phyloP scores from a whole-genome alignment of 1,284 basidiomycete genomes.

The Puccinia coronata region DNA sequence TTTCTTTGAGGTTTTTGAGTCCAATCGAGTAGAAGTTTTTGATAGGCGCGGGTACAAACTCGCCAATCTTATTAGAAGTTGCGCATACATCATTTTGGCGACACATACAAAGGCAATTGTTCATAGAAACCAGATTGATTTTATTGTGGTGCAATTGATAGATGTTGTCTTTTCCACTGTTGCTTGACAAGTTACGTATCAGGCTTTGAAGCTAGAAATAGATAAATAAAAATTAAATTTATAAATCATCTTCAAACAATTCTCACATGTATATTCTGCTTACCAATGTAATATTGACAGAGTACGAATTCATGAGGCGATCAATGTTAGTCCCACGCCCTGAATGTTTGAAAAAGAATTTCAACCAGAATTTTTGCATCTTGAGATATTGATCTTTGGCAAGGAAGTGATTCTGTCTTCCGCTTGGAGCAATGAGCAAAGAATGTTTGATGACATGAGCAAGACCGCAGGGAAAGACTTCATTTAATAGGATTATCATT shows the following conservation, averaged over 20 bases:
- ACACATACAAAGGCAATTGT: not conserved
- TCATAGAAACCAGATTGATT: not conserved
- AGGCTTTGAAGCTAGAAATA: not conserved
- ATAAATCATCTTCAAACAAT: not conserved
- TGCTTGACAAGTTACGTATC: not conserved
- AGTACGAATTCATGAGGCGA: not conserved
- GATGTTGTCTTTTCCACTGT: not conserved
- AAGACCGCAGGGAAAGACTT: not conserved
- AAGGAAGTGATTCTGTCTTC: not conserved
- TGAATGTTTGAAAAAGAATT: not conserved
- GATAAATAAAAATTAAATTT: not conserved
- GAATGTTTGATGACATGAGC: not conserved
- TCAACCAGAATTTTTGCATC: slow-evolving; percentile 3
- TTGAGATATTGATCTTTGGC: slow-evolving; percentile 21
- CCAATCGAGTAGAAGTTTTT: not conserved
- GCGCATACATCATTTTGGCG: not conserved
- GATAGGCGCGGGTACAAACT: not conserved
- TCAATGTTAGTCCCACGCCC: not conserved
- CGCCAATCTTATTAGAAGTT: not conserved
- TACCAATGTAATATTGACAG: not conserved
- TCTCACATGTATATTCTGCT: not conserved
- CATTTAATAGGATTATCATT: not conserved
- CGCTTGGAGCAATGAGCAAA: not conserved
- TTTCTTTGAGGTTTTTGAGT: not conserved
- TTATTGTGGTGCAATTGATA: not conserved